Evolutionary conservation across 2,329 filamentous ascomycete species (phyloP).

Genomic region (Cytospora chrysosperma): DNA sequence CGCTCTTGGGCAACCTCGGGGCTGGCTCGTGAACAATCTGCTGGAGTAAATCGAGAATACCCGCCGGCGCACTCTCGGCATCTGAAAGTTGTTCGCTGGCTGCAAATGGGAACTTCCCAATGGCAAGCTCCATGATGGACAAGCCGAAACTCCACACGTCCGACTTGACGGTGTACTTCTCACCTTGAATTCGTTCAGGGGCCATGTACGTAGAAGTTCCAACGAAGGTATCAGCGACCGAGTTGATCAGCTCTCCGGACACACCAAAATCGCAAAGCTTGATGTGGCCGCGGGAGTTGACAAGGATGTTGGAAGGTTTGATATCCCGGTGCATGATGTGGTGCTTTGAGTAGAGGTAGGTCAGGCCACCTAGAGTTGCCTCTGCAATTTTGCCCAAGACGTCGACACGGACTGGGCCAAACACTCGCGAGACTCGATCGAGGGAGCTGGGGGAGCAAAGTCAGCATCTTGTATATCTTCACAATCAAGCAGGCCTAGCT

Average conservation of each 20-base stretch:
- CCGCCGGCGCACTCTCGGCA: slow-evolving; percentile 79
- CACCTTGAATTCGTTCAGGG: slow-evolving; percentile 94
- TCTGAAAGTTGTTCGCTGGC: slow-evolving; percentile 69
- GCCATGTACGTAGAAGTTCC: slow-evolving; percentile 99
- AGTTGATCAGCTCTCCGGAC: slow-evolving; percentile 97
- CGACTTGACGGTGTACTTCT: slow-evolving; percentile 95
- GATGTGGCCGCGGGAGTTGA: slow-evolving; percentile 91
- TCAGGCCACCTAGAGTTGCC: slow-evolving; percentile 87
- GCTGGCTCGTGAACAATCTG: slow-evolving; percentile 97
- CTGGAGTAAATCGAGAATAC: slow-evolving; percentile 92
- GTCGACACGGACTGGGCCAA: slow-evolving; percentile 92
- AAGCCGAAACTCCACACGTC: slow-evolving; percentile 99
- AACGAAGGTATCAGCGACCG: slow-evolving; percentile 96
- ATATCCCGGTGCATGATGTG: slow-evolving; percentile 99
- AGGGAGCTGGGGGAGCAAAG: slow-evolving; percentile 58
- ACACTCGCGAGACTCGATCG: slow-evolving; percentile 89
- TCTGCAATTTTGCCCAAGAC: slow-evolving; percentile 97
- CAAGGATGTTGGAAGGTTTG: slow-evolving; percentile 95
- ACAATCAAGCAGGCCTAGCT: slow-evolving; percentile 34
- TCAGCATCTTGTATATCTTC: slow-evolving; percentile 16
- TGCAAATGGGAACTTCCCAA: slow-evolving; percentile 94
- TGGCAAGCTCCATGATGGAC: slow-evolving; percentile 93
- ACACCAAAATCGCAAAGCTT: slow-evolving; percentile 99
- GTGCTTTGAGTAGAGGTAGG: slow-evolving; percentile 92
- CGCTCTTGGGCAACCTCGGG: slow-evolving; percentile 90